Conservation (phyloP, 345 rosid species). For the Salix suchowensis region DNA sequence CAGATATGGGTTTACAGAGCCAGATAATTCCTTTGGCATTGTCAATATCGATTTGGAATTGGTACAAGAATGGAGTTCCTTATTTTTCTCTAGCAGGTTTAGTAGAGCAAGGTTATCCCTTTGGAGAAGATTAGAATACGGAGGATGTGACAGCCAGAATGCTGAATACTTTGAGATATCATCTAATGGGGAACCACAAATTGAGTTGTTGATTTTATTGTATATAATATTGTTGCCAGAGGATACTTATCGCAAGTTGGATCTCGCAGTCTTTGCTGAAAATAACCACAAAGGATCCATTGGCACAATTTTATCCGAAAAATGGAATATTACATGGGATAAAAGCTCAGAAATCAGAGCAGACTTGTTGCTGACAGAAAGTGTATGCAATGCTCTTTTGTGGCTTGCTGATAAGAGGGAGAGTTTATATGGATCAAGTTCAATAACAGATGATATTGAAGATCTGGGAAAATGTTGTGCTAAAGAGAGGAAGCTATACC, state of each 20-base stretch:
- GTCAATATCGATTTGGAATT: constrained; percentile 82
- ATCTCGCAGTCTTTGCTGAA: constrained; percentile 39
- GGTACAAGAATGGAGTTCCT: constrained; percentile 61
- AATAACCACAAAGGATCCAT: constrained; percentile 20
- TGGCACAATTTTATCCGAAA: constrained; percentile 32
- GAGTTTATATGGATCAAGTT: constrained; percentile 44
- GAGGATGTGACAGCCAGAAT: constrained; percentile 57
- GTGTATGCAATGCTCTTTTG: constrained; percentile 58
- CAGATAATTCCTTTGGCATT: constrained; percentile 59
- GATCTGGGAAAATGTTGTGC: constrained; percentile 30
- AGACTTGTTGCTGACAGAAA: constrained; percentile 49
- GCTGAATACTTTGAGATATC: constrained; percentile 81
- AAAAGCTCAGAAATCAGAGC: constrained; percentile 30
- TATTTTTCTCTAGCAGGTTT: constrained; percentile 53
- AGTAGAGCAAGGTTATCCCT: constrained; percentile 60
- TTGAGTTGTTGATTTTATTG: constrained; percentile 57
- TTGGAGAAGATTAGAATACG: constrained; percentile 62
- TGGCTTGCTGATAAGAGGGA: constrained; percentile 63
- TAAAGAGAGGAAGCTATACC: constrained; percentile 53
- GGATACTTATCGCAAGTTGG: constrained; percentile 40
- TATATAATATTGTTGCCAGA: constrained; percentile 57
- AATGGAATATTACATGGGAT: constrained; percentile 23
- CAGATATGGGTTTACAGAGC: constrained; percentile 88
- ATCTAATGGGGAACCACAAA: constrained; percentile 63
- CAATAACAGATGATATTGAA: constrained; percentile 46